A percentile compares a stretch with the other conserved stretches of the same genome.
These are phyloP conservation scores for Mortierella sp. DNA, from an alignment of 371 early-diverging fungal genomes.

Conservation along the genomic window DNA sequence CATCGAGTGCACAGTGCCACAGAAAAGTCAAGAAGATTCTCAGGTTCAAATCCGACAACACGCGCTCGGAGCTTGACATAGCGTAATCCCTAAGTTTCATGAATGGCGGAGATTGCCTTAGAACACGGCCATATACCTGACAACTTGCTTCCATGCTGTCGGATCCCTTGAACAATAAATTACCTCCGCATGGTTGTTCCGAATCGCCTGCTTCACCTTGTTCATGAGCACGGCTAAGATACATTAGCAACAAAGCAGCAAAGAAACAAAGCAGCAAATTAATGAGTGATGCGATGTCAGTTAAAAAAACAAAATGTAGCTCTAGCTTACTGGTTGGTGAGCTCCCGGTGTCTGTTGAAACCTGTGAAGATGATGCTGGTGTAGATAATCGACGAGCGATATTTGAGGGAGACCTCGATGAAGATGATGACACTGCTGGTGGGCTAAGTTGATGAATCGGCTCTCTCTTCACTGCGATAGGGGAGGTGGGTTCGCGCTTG, in stretches of 20 bases:
- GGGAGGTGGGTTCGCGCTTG: neutral
- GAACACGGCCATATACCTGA: neutral
- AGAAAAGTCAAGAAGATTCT: conserved; percentile 22
- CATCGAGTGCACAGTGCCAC: conserved; percentile 13
- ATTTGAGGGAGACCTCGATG: neutral
- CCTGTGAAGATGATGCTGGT: neutral
- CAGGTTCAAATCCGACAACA: conserved; percentile 20
- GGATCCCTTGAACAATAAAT: neutral
- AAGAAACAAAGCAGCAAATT: no score
- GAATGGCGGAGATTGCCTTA: neutral
- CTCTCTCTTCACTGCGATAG: neutral
- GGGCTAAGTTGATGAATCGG: neutral
- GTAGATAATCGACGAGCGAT: neutral
- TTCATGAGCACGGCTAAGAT: neutral
- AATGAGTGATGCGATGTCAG: neutral
- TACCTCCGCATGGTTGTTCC: neutral
- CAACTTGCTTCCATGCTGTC: neutral
- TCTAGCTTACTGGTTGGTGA: neutral
- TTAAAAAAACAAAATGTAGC: no score
- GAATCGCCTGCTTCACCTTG: neutral
- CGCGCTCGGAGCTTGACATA: conserved; percentile 13
- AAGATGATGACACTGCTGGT: neutral
- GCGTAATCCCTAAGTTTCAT: conserved; percentile 11
- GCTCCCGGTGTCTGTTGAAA: neutral
- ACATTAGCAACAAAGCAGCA: neutral